Percentiles rank a stretch among this genome's conserved stretches.
phyloP scores from a whole-genome alignment of 2,329 filamentous ascomycete genomes.

The Epichloe coenophiala region DNA sequence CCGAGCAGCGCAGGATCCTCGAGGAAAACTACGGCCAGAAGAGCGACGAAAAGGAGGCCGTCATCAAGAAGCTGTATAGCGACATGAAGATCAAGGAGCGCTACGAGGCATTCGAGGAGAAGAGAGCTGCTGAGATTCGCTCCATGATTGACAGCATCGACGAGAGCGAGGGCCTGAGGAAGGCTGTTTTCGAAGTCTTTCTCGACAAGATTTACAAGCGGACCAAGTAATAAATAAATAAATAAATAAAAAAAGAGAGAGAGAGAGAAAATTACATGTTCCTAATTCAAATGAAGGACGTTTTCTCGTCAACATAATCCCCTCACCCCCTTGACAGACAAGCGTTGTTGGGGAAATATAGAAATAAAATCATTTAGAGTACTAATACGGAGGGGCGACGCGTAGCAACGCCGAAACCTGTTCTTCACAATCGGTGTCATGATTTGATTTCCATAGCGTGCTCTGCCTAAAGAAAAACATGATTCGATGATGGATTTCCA shows the following conservation, averaged over 20 bases:
- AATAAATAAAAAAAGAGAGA: too few species aligned
- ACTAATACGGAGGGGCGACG: too few species aligned
- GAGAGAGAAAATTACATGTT: not conserved
- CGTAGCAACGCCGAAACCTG: too few species aligned
- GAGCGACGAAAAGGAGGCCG: slow-evolving; percentile 67
- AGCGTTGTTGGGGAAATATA: too few species aligned
- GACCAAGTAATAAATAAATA: slow-evolving; percentile 54
- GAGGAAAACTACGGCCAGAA: slow-evolving; percentile 93
- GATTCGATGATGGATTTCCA: too few species aligned
- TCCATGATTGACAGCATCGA: slow-evolving; percentile 66
- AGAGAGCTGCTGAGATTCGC: slow-evolving; percentile 64
- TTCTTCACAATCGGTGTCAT: too few species aligned
- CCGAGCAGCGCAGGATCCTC: slow-evolving; percentile 76
- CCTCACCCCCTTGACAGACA: too few species aligned
- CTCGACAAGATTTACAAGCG: slow-evolving; percentile 96
- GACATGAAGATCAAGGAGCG: slow-evolving; percentile 72
- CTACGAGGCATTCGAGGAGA: slow-evolving; percentile 85
- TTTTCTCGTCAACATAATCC: too few species aligned
- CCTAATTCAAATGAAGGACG: too few species aligned
- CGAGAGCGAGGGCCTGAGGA: slow-evolving; percentile 80
- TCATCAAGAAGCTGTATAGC: slow-evolving; percentile 78
- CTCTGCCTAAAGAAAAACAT: too few species aligned
- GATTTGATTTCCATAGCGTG: too few species aligned
- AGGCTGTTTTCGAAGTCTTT: slow-evolving; percentile 79
- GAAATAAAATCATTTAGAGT: too few species aligned